phyloP scores from a whole-genome alignment of 1,139 yeast species.

The Lodderomyces parapsilosis region DNA sequence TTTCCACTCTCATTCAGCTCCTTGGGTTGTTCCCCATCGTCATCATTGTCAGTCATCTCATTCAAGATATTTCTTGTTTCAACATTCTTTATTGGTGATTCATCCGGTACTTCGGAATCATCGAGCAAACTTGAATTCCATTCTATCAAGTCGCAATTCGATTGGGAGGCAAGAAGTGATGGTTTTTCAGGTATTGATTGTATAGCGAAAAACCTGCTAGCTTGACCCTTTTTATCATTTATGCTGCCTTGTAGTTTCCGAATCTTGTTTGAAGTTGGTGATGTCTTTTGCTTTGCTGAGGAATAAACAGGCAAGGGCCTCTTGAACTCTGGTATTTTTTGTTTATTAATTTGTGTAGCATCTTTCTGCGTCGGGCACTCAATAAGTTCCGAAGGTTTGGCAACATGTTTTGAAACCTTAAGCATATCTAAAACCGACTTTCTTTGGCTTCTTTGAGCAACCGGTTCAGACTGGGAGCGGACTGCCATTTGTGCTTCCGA shows the following conservation, averaged over 20 bases:
- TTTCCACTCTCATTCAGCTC: too few relatives aligned
- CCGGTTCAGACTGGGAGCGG: conserved; percentile 11
- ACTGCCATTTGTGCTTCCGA: conserved; percentile 1
- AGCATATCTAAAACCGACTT: conserved; percentile 13
- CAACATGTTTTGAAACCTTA: conserved; percentile 5
- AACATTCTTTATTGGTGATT: conserved; percentile 16
- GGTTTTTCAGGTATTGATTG: conserved; percentile 22
- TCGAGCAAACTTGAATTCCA: conserved; percentile 27
- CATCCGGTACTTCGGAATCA: conserved; percentile 38
- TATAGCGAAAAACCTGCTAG: conserved; percentile 15
- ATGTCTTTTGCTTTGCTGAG: conserved; percentile 7
- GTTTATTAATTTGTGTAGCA: not conserved
- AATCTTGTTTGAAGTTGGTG: conserved; percentile 14
- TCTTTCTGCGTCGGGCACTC: not conserved
- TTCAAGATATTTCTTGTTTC: conserved; percentile 18
- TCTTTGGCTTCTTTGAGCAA: conserved; percentile 3
- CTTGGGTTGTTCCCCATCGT: conserved; percentile 7
- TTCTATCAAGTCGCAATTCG: conserved; percentile 10
- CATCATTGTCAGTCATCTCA: conserved; percentile 19
- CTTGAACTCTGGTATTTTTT: not conserved
- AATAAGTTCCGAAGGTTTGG: not conserved
- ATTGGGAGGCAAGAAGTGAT: not conserved
- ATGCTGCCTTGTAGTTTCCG: conserved; percentile 6
- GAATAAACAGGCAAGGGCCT: conserved; percentile 1
- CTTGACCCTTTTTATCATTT: conserved; percentile 2